phyloP scores from a whole-genome alignment of 1,139 yeast species.

The Yamadazyma atlantica region DNA sequence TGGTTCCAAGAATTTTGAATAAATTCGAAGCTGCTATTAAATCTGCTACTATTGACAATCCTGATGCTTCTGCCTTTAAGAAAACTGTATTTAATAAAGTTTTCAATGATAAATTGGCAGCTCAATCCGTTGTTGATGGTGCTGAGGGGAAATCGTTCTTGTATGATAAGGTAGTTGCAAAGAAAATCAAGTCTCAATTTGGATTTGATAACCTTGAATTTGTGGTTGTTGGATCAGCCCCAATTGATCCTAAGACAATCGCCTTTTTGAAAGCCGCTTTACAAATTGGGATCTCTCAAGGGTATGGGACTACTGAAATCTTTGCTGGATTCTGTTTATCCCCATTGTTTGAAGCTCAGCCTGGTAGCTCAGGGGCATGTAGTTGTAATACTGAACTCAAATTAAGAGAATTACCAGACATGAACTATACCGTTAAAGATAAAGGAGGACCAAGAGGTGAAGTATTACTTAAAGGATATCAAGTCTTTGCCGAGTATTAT shows the following conservation, averaged over 20 bases:
- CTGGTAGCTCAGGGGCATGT: slow-evolving; percentile 44
- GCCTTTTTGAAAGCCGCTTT: slow-evolving; percentile 41
- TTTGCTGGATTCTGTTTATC: slow-evolving; percentile 42
- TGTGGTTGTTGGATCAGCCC: slow-evolving; percentile 43
- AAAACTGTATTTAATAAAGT: slow-evolving; percentile 26
- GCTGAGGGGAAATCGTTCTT: slow-evolving; percentile 23
- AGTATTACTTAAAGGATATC: slow-evolving; percentile 39
- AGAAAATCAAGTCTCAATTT: slow-evolving; percentile 25
- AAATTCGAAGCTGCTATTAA: slow-evolving; percentile 48
- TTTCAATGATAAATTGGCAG: slow-evolving; percentile 17
- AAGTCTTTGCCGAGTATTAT: slow-evolving; percentile 36
- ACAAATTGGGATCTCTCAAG: slow-evolving; percentile 40
- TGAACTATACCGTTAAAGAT: slow-evolving; percentile 33
- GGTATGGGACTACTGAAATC: slow-evolving; percentile 48
- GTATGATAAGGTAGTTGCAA: slow-evolving; percentile 30
- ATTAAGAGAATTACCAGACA: slow-evolving; percentile 38
- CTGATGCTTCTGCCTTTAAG: slow-evolving; percentile 24
- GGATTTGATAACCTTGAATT: slow-evolving; percentile 33
- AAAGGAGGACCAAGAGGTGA: slow-evolving; percentile 43
- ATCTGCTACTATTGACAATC: slow-evolving; percentile 43
- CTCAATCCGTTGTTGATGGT: slow-evolving; percentile 13
- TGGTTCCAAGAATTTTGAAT: slow-evolving; percentile 42
- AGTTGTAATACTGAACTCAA: slow-evolving; percentile 34
- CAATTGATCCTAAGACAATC: slow-evolving; percentile 41
- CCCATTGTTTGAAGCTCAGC: slow-evolving; percentile 30